These are phyloP conservation scores for Arthromyces matolae DNA, from an alignment of 768 basidiomycete genomes.

Conservation along the genomic window DNA sequence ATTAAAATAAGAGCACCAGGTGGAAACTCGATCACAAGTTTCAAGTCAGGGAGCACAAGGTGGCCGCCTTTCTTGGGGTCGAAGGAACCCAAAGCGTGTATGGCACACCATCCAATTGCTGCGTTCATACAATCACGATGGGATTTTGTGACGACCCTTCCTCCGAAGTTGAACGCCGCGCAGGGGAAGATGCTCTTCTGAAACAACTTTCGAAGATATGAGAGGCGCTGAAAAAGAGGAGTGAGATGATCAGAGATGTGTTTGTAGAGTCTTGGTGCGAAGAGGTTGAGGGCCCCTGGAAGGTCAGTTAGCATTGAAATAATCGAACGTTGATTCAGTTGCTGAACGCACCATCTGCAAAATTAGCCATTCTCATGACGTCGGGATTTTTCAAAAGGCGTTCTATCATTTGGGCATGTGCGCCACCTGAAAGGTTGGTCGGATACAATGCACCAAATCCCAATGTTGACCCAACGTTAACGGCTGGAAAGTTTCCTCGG, in stretches of 20 bases:
- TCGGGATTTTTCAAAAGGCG: not conserved
- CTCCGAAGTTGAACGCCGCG: constrained; percentile 29
- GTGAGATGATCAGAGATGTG: not conserved
- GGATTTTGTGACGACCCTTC: not conserved
- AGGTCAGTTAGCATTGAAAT: not conserved
- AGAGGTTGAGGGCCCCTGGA: not conserved
- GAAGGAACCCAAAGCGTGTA: constrained; percentile 27
- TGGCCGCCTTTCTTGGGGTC: constrained; percentile 28
- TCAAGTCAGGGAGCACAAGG: constrained; percentile 22
- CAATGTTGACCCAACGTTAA: constrained; percentile 1
- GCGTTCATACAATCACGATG: constrained; percentile 30
- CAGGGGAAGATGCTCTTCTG: constrained; percentile 1
- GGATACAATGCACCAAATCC: constrained; percentile 1
- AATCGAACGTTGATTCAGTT: not conserved
- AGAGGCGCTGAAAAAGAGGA: not conserved
- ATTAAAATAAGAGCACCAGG: constrained; percentile 27
- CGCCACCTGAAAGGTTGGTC: not conserved
- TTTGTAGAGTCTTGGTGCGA: not conserved
- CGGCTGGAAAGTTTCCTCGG: constrained; percentile 1
- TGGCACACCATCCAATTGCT: constrained; percentile 29
- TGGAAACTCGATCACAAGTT: constrained; percentile 15
- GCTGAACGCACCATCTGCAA: not conserved
- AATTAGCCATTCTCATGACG: not conserved
- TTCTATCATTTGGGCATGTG: not conserved
- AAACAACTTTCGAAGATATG: not conserved